phyloP scores from a whole-genome alignment of 83 land plant species.

The Picea abies region DNA sequence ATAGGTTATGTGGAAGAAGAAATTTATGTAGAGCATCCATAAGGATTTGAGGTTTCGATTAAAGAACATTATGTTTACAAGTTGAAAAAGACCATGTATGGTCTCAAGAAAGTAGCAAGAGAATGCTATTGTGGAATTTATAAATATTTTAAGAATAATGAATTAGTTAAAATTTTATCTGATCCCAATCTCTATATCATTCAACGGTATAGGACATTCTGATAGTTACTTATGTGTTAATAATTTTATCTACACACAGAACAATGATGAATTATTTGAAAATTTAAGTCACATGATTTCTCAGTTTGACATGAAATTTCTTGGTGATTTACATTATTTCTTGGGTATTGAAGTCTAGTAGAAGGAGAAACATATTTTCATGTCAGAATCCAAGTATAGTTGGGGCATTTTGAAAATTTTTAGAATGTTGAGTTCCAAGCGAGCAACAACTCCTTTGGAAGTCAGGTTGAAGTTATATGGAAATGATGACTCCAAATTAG shows the following conservation, averaged over 20 bases:
- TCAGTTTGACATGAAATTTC: conserved; percentile 27
- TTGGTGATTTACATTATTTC: conserved; percentile 24
- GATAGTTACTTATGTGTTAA: conserved; percentile 31
- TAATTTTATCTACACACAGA: conserved; percentile 8
- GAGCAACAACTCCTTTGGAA: background rate
- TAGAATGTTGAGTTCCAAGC: conserved; percentile 20
- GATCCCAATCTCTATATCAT: conserved; percentile 20
- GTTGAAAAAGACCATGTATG: background rate
- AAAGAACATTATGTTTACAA: background rate
- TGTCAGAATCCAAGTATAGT: conserved; percentile 23
- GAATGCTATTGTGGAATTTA: background rate
- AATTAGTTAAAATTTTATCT: conserved; percentile 14
- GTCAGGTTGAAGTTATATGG: conserved; percentile 7
- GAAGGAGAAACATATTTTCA: background rate
- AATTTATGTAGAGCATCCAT: background rate
- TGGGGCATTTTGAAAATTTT: conserved; percentile 19
- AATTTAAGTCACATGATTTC: conserved; percentile 16
- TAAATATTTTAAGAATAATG: conserved; percentile 5
- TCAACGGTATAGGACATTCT: background rate
- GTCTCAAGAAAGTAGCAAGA: background rate
- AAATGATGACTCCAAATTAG: background rate
- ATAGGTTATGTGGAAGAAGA: background rate
- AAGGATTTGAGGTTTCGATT: background rate
- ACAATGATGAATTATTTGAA: background rate
- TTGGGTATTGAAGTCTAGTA: conserved; percentile 20